A percentile compares a stretch with the other conserved stretches of the same genome.
Conservation (phyloP, 129 eudicot genomes). For the Lonicera japonica region DNA sequence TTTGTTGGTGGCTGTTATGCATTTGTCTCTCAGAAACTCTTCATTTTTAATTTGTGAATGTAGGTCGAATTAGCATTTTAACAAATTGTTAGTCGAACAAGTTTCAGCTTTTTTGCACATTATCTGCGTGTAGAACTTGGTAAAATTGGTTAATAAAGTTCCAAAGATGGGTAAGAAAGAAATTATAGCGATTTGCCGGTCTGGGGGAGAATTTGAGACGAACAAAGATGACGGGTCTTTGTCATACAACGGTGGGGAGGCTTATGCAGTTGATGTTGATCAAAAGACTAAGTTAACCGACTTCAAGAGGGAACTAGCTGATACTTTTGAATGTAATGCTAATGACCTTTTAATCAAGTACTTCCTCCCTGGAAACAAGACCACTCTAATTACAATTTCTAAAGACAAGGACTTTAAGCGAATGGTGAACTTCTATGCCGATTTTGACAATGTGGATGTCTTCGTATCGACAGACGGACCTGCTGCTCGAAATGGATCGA, state of each 20-base stretch:
- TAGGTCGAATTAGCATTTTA: background rate
- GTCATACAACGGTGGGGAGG: slow-evolving; percentile 13
- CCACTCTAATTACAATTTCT: slow-evolving; percentile 38
- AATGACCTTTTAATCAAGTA: slow-evolving; percentile 38
- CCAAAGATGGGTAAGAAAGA: slow-evolving; percentile 8
- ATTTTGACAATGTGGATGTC: slow-evolving; percentile 38
- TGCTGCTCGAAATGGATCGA: slow-evolving; percentile 28
- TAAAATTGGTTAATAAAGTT: too few relatives aligned
- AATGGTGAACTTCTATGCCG: slow-evolving; percentile 40
- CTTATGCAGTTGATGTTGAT: slow-evolving; percentile 30
- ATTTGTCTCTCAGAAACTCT: too few relatives aligned
- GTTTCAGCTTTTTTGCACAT: too few relatives aligned
- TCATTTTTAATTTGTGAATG: background rate
- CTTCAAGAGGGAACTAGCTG: slow-evolving; percentile 40
- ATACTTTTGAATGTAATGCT: slow-evolving; percentile 33
- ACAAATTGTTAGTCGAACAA: too few relatives aligned
- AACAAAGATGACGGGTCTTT: slow-evolving; percentile 4
- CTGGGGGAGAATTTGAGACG: slow-evolving; percentile 7
- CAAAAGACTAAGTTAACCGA: slow-evolving; percentile 28
- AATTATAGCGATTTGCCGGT: slow-evolving; percentile 14
- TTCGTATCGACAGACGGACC: slow-evolving; percentile 37
- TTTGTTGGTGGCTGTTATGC: too few relatives aligned
- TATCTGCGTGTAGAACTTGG: too few relatives aligned
- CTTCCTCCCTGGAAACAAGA: slow-evolving; percentile 42
- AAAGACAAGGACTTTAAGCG: slow-evolving; percentile 47